phyloP scores from a whole-genome alignment of 1,284 basidiomycete genomes.

The Bjerkandera adusta region DNA sequence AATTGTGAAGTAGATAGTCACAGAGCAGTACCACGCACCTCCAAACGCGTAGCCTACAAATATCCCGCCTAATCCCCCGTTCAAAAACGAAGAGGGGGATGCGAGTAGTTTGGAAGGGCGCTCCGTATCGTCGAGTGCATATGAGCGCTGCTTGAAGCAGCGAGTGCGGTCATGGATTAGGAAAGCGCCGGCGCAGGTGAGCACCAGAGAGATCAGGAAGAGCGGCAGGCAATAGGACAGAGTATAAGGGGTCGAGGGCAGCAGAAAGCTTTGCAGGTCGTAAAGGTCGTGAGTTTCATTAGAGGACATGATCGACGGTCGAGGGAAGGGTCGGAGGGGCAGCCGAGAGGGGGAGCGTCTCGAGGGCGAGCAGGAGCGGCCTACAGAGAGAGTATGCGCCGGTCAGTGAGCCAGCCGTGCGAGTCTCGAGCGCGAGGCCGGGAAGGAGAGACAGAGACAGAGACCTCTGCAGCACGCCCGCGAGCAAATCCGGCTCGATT shows the following conservation, averaged over 20 bases:
- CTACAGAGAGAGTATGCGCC: background rate
- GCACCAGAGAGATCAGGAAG: slow-evolving; percentile 46
- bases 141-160: too few relatives aligned
- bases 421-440: too few relatives aligned
- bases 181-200: slow-evolving; percentile 64
- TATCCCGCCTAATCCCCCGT: slow-evolving; percentile 63
- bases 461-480: background rate
- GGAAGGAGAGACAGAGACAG: too few relatives aligned
- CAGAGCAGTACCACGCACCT: slow-evolving; percentile 36
- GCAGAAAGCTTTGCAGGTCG: slow-evolving; percentile 22
- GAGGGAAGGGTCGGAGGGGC: background rate
- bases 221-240: slow-evolving; percentile 56
- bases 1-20: background rate
- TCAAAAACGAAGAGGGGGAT: slow-evolving; percentile 32
- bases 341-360: background rate
- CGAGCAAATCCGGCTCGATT: background rate
- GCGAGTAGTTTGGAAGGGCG: too few relatives aligned
- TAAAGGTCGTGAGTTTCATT: slow-evolving; percentile 19
- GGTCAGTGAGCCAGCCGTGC: too few relatives aligned
- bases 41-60: slow-evolving; percentile 59
- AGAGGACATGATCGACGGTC: background rate
- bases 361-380: background rate
- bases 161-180: slow-evolving; percentile 65
- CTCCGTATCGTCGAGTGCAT: too few relatives aligned
- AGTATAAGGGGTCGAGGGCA: slow-evolving; percentile 25